Evolutionary conservation across 1,284 basidiomycete genomes (phyloP), one percentile per base, ranked within the genome.

Genomic region (Apiotrichum domesticum): DNA sequence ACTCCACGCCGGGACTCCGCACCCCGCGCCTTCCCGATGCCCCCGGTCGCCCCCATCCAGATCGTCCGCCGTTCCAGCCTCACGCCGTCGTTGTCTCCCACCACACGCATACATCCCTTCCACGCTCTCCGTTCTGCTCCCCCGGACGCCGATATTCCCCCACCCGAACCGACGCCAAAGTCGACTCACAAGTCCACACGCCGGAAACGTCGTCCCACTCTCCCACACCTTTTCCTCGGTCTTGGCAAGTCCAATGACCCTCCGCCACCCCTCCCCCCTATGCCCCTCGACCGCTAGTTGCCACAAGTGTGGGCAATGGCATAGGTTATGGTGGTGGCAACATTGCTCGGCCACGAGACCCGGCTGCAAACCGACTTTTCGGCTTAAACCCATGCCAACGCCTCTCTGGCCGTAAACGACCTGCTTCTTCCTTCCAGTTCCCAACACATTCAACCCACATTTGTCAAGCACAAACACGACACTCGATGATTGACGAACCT

Each of bases 151-250:
- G 37, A 39, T 13, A 13, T 39, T 13, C 8, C 37, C 40, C 9
- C 34, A 33, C 1, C 50, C 41, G 9, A 11, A 11, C 34, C 14
- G 8, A 11, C 42, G 4, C 15, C 8, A n/a, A 51, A 35, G 50
- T 9, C 9, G 15, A 51, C 41, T 4, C 10, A n/a, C n/a, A 49
- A 49, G 35, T 35, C 34, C 46, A 21, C 33, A 7, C 47, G 53
- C 6, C 46, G 57, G 15, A 58, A 58, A 33, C 53, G 59, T 1
- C 50, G 59, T 5, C 59, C 59, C 9, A 61, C 59, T 6, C 46
- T 61, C 11, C 56, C 53, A 2, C 21, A 43, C 7, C 42, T 53
- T 34, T 49, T 56, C 6, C 45, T 53, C 9, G 44, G 51, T 1
- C 35, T 49, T 29, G 47, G 52, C 15, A 44, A 44, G 35, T 35